Conservation (phyloP, 2,329 filamentous ascomycete species). For the Didymella glomerata region DNA sequence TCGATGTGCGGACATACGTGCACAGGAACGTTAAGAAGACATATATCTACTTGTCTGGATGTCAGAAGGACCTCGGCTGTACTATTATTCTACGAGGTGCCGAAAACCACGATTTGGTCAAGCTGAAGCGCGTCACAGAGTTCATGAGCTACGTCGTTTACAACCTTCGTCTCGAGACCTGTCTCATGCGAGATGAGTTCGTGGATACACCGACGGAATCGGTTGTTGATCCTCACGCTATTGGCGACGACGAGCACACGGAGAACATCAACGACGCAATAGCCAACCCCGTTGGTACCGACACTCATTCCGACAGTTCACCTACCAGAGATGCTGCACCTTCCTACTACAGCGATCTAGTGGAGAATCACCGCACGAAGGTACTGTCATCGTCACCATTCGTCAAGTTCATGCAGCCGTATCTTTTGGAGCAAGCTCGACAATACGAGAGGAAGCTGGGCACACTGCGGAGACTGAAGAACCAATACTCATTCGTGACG, state of each 20-base stretch:
- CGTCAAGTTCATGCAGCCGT: conserved; percentile 93
- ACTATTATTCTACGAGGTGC: conserved; percentile 91
- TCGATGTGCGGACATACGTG: conserved; percentile 95
- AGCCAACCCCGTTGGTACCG: conserved; percentile 15
- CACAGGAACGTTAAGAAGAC: conserved; percentile 87
- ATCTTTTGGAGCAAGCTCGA: conserved; percentile 88
- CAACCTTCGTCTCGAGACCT: conserved; percentile 94
- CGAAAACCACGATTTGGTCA: conserved; percentile 72
- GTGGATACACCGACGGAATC: conserved; percentile 77
- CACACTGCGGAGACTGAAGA: conserved; percentile 81
- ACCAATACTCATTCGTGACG: conserved; percentile 65
- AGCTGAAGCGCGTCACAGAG: conserved; percentile 91
- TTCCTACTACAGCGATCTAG: conserved; percentile 94
- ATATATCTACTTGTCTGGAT: conserved; percentile 94
- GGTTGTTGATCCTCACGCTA: conserved; percentile 49
- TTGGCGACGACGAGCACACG: conserved; percentile 19
- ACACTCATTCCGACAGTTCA: conserved; percentile 51
- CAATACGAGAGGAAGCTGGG: conserved; percentile 87
- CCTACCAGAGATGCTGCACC: conserved; percentile 82
- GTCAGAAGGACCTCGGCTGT: conserved; percentile 87
- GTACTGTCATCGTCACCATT: conserved; percentile 95
- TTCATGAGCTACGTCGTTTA: conserved; percentile 99
- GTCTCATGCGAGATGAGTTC: conserved; percentile 90
- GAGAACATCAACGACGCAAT: conserved; percentile 12
- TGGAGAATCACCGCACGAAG: conserved; percentile 90